Percentiles rank a stretch among this genome's conserved stretches.
Evolutionary conservation across 139 green algal species (phyloP).

Genomic region (Auxenochlorella pyrenoidosa): DNA sequence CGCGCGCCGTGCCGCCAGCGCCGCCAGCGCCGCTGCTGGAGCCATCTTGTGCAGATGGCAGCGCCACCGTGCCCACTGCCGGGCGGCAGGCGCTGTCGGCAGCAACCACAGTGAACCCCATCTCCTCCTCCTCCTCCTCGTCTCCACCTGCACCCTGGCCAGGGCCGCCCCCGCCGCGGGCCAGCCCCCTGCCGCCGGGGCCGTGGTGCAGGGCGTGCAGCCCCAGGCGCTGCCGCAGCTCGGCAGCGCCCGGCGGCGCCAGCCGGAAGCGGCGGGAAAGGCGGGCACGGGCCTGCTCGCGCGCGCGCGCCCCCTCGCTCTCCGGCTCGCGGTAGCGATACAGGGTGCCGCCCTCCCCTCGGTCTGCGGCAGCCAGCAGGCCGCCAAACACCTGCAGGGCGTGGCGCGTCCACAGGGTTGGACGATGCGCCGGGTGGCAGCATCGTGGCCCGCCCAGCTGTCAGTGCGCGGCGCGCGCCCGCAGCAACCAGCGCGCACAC

Average conservation of each 20-base stretch:
- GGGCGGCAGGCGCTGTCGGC: slow-evolving; percentile 11
- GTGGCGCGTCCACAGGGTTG: background rate
- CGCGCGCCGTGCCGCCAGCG: background rate
- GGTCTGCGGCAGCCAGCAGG: slow-evolving; percentile 18
- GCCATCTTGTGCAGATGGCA: background rate
- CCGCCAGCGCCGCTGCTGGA: background rate
- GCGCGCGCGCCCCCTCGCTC: background rate
- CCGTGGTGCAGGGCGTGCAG: background rate
- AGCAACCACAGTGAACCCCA: background rate
- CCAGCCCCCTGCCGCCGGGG: background rate
- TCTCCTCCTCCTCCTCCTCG: background rate
- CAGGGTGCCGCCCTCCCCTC: slow-evolving; percentile 2
- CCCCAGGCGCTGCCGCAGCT: slow-evolving; percentile 10
- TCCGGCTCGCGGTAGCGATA: slow-evolving; percentile 7
- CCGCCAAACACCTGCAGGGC: background rate
- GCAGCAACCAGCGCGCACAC: no score
- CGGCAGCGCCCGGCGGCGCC: background rate
- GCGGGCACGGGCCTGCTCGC: background rate
- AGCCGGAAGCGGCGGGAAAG: background rate
- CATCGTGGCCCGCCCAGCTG: no score
- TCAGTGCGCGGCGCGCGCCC: no score
- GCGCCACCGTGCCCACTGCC: background rate
- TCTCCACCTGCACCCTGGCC: background rate
- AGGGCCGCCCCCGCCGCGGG: background rate
- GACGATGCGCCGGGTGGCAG: no score